These are phyloP conservation scores for Anethum foeniculum DNA, from an alignment of 140 eudicot species.

Conservation along the genomic window DNA sequence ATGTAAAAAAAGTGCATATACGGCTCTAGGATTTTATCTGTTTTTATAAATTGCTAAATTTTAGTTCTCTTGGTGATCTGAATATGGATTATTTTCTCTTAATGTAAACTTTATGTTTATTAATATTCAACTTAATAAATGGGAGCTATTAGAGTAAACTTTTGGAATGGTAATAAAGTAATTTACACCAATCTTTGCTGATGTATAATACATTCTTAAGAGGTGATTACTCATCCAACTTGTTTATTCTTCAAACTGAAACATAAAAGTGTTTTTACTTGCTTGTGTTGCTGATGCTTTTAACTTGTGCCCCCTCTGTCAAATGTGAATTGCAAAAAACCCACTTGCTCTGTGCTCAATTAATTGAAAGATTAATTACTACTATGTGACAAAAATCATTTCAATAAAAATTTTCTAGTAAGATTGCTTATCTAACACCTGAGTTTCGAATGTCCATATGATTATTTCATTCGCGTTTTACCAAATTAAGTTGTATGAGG, in stretches of 20 bases:
- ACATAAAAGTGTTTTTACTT: background rate
- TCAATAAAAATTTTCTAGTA: background rate
- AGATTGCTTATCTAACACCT: background rate
- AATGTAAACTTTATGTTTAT: background rate
- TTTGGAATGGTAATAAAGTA: background rate
- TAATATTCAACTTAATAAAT: background rate
- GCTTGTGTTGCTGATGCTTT: background rate
- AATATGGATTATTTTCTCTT: background rate
- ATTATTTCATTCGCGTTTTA: background rate
- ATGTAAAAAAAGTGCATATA: constrained; percentile 5
- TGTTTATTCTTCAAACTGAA: background rate
- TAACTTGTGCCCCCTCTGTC: background rate
- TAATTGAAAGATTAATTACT: background rate
- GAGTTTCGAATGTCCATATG: background rate
- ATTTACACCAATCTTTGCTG: background rate
- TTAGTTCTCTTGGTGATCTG: background rate
- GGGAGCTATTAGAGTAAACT: background rate
- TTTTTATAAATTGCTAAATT: background rate
- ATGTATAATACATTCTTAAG: background rate
- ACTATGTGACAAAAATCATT: background rate
- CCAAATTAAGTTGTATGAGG: background rate
- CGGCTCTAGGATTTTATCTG: background rate
- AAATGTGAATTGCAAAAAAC: background rate
- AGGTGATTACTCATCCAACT: background rate
- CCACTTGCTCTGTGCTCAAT: background rate